These are phyloP conservation scores for Agaricus sinodeliciosus DNA, from an alignment of 768 basidiomycete species.

Conservation along the genomic window DNA sequence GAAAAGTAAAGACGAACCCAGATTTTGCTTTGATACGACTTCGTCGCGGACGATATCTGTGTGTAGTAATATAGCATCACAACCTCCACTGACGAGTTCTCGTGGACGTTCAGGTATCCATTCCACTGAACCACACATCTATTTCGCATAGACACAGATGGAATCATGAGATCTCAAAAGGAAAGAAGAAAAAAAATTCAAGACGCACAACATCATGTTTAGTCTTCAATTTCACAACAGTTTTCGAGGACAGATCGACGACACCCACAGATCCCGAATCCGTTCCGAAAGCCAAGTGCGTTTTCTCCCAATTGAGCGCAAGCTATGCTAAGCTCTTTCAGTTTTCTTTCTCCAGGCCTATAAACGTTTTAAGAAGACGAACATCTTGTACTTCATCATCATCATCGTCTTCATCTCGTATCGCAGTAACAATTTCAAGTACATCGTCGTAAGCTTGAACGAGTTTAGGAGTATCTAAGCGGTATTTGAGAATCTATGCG, in stretches of 20 bases:
- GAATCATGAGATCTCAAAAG: background rate
- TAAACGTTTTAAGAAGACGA: background rate
- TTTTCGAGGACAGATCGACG: slow-evolving; percentile 47
- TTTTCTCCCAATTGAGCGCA: slow-evolving; percentile 46
- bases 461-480: slow-evolving; percentile 41
- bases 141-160: background rate
- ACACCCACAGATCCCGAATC: slow-evolving; percentile 68
- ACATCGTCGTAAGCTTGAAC: slow-evolving; percentile 50
- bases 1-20: slow-evolving; percentile 35
- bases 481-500: slow-evolving; percentile 35
- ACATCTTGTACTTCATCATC: slow-evolving; percentile 59
- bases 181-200: background rate
- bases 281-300: slow-evolving; percentile 58
- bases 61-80: slow-evolving; percentile 63
- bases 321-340: slow-evolving; percentile 49
- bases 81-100: slow-evolving; percentile 75
- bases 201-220: slow-evolving; percentile 58
- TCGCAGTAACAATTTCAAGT: slow-evolving; percentile 26
- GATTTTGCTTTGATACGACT: slow-evolving; percentile 49
- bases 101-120: slow-evolving; percentile 67
- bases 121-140: slow-evolving; percentile 67
- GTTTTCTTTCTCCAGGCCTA: background rate
- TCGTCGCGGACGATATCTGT: slow-evolving; percentile 55
- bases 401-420: slow-evolving; percentile 39
- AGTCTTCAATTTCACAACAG: slow-evolving; percentile 49